Evolutionary conservation across 1,139 yeast species (phyloP), one percentile per base, ranked within the genome.

Genomic region (Pichia sp.): DNA sequence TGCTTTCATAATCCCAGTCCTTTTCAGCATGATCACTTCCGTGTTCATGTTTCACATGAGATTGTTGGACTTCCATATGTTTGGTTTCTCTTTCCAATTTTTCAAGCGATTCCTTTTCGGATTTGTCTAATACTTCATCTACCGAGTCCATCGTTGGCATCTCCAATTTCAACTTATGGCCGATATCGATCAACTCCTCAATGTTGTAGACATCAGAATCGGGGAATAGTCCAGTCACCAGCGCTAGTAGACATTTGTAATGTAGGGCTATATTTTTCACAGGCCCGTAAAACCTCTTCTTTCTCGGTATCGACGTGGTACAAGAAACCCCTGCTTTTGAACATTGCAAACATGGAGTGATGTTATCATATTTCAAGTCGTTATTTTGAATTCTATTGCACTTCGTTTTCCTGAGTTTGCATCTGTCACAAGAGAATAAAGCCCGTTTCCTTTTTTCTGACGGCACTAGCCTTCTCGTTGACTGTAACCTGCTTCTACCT

Each of bases 401-500:
- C 43, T 74, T 76, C 47, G 74, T 71, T 65, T 77, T 77, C 44
- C 74, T 64, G 10, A 65, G 56, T 59, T 75, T 76, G 61, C 81
- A 77, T 23, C 79, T 60, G 58, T 77, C 81, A 59, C 81, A 77
- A 11, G 75, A 70, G 62, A 70, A 76, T 2, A 71, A 67, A 0
- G 77, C 77, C 30, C 78, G 54, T 45, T 67, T 70, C 32, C 78
- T 62, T 29, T 65, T 61, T 51, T 73, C 74, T 3, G 70, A 67
- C 0, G 74, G 64, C 1, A 74, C 75, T 5, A 63, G 60, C 10
- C 72, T 56, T 44, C 72, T 64, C 54, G 63, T 69, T 10, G 65
- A 55, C 40, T 64, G 59, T 11, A 59, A 30, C 16, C 57, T 16
- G 31, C 52, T 45, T 30, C 29, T 32, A 16, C 15, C 10, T 6